Evolutionary conservation across 805 yeast genomes (phyloP).

Genomic region (Barnettozyma botsteinii): DNA sequence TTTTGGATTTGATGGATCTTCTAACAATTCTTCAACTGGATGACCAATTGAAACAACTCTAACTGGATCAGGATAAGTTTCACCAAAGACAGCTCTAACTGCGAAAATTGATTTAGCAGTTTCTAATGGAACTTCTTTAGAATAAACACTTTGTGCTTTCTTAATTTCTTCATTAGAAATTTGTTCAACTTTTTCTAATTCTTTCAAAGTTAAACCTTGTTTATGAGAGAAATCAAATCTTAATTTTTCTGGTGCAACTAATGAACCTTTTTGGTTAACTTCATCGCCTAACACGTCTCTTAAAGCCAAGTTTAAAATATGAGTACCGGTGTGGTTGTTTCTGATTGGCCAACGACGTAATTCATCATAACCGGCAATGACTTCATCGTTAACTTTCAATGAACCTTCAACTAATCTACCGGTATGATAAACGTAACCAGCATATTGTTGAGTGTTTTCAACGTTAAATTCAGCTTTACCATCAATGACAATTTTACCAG

Average conservation of each 20-base stretch:
- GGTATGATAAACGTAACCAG: slow-evolving; percentile 93
- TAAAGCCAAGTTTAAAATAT: slow-evolving; percentile 83
- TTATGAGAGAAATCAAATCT: slow-evolving; percentile 96
- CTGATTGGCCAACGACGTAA: slow-evolving; percentile 93
- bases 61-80: slow-evolving; percentile 98
- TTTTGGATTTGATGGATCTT: slow-evolving; percentile 60
- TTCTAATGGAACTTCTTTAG: slow-evolving; percentile 74
- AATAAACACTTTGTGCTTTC: slow-evolving; percentile 64
- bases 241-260: slow-evolving; percentile 91
- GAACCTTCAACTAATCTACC: slow-evolving; percentile 79
- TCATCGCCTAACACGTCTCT: slow-evolving; percentile 81
- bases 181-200: slow-evolving; percentile 69
- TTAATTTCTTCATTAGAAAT: slow-evolving; percentile 69
- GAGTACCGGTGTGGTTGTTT: slow-evolving; percentile 98
- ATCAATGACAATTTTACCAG: slow-evolving; percentile 88
- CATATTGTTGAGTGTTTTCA: slow-evolving; percentile 85
- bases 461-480: slow-evolving; percentile 85
- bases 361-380: slow-evolving; percentile 87
- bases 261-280: slow-evolving; percentile 93
- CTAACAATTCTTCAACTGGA: slow-evolving; percentile 75
- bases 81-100: slow-evolving; percentile 97
- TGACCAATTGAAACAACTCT: slow-evolving; percentile 95
- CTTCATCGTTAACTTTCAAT: slow-evolving; percentile 58
- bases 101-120: slow-evolving; percentile 73
- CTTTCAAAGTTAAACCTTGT: slow-evolving; percentile 67